Conservation (phyloP, 345 rosid species). For the Aethionema arabicum region DNA sequence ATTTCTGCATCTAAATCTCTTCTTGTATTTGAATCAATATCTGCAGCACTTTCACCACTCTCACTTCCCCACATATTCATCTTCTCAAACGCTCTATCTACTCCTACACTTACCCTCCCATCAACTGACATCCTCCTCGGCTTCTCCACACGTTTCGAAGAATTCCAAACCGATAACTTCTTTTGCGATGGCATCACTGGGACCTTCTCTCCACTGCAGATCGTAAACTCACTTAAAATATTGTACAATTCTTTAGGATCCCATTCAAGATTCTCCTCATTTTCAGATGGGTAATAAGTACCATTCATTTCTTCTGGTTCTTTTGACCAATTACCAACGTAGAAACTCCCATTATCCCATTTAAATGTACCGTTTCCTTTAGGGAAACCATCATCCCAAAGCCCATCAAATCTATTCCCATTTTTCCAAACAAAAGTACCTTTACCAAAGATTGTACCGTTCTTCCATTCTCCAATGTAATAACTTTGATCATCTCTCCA, state of each 20-base stretch:
- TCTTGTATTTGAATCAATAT: conserved; percentile 32
- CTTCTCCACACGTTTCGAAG: conserved; percentile 57
- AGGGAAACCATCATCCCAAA: conserved; percentile 79
- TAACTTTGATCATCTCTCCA: conserved; percentile 56
- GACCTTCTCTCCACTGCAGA: conserved; percentile 69
- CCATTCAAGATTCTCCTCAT: conserved; percentile 52
- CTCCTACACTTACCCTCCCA: conserved; percentile 77
- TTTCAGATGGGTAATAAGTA: conserved; percentile 57
- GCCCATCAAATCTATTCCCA: conserved; percentile 67
- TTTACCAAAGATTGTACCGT: conserved; percentile 56
- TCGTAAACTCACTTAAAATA: conserved; percentile 34
- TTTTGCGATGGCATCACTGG: conserved; percentile 81
- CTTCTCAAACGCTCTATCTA: conserved; percentile 72
- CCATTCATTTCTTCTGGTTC: conserved; percentile 73
- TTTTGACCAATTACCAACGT: conserved; percentile 79
- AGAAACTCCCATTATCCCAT: conserved; percentile 79
- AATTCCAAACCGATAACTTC: conserved; percentile 69
- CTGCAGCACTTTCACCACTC: conserved; percentile 40
- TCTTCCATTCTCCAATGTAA: conserved; percentile 80
- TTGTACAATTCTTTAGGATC: conserved; percentile 58
- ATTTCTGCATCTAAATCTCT: conserved; percentile 48
- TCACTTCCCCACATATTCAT: conserved; percentile 67
- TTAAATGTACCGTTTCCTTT: conserved; percentile 68
- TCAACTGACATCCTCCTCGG: conserved; percentile 74
- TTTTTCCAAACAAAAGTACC: conserved; percentile 69